Base-by-base conservation (phyloP, 2,329 filamentous ascomycete species). In the Pseudopyricularia cyperi region DNA sequence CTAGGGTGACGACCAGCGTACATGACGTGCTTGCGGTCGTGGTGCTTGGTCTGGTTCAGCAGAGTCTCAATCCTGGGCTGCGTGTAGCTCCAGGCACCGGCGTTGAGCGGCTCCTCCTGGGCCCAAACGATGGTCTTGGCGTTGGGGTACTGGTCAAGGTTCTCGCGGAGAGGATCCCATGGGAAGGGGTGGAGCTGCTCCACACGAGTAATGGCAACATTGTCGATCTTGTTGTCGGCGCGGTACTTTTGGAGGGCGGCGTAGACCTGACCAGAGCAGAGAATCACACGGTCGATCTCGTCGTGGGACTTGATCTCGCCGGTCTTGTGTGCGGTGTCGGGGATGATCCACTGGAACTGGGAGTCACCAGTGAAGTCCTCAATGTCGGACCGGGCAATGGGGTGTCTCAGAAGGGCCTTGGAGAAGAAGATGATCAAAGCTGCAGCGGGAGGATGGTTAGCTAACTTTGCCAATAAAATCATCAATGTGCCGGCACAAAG, bases 161-260 rank as follows among this genome's bases (percentile, higher is more conserved):
- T 97, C 69, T 97, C 91, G 75, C 87, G 88, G 52, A 98, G 81
- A 70, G 93, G 89, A 62, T 90, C 83, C 91, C 93, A 98, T 50
- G 93, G 93, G 87, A 98, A 98, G 63, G 93, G 93, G 74, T 98
- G 90, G 55, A 98, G 80, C 73, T 98, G 93, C 75, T 98, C 93
- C 59, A 98, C 82, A 65, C 93, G 89, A 22, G 90, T 96, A 66
- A 98, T 85, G 63, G 91, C 93, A 19, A 91, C 87, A 66, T 96
- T 85, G 69, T 89, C 89, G 66, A 95, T 80, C 58, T 86, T 83
- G 66, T 94, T 85, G 57, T 89, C 79, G 61, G 86, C 81, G 61
- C 93, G 89, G 78, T 96, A 82, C 75, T 97, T 97, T 72, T 85
- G 76, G 46, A 98, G 81, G 24, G 89, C 84, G 50, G 85, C 83